These are phyloP conservation scores for Diutina neorugosa DNA, from an alignment of 1,139 yeast species.

Conservation along the genomic window DNA sequence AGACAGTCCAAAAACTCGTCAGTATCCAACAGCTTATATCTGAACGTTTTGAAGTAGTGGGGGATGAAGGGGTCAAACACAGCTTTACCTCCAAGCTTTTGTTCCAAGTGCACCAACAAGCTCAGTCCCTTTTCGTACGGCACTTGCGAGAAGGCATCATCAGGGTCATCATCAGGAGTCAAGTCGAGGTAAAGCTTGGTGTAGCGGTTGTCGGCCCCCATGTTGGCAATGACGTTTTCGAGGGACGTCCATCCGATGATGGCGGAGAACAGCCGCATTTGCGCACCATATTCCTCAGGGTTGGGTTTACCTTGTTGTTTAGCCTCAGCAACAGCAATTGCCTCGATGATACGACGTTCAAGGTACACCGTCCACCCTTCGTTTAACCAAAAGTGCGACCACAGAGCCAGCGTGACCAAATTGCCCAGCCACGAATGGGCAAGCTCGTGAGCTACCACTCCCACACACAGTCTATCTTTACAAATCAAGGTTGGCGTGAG, in stretches of 20 bases:
- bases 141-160: constrained; percentile 22
- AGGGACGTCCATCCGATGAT: constrained; percentile 21
- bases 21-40: constrained; percentile 20
- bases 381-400: constrained; percentile 30
- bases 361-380: constrained; percentile 30
- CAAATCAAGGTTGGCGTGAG: constrained; percentile 25
- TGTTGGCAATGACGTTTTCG: constrained; percentile 13
- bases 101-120: constrained; percentile 20
- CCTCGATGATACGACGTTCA: constrained; percentile 23
- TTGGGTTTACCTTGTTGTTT: constrained; percentile 11
- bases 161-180: constrained; percentile 18
- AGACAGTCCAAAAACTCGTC: constrained; percentile 19
- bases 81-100: constrained; percentile 15
- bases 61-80: constrained; percentile 22
- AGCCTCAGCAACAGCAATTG: constrained; percentile 18
- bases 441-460: constrained; percentile 27
- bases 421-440: constrained; percentile 30
- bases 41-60: constrained; percentile 19
- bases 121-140: constrained; percentile 28
- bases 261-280: constrained; percentile 20
- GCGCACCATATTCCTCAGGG: constrained; percentile 17
- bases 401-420: constrained; percentile 23
- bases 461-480: constrained; percentile 23
- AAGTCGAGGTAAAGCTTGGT: constrained; percentile 19
- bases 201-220: constrained; percentile 10